phyloP scores from a whole-genome alignment of 78 protist genomes.

The Chrysochromulina tobinii region DNA sequence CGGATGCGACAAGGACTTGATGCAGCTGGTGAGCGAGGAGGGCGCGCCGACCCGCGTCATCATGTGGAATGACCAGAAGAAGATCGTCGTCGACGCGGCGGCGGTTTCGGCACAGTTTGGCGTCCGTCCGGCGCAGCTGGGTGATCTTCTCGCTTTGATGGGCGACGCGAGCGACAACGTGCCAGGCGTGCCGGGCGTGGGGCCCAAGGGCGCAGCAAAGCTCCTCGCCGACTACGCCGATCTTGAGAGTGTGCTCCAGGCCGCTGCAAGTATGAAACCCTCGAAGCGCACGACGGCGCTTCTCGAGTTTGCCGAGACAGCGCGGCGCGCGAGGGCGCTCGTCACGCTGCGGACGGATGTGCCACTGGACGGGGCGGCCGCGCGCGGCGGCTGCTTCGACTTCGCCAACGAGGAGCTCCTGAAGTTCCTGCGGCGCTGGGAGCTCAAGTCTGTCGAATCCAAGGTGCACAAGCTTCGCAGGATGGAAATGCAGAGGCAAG shows the following conservation, averaged over 20 bases:
- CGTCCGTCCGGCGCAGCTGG: neutral
- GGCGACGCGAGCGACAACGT: slow-evolving; percentile 5
- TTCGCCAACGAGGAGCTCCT: no score
- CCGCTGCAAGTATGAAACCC: neutral
- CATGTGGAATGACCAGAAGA: neutral
- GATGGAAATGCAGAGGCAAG: no score
- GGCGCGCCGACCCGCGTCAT: neutral
- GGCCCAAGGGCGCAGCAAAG: neutral
- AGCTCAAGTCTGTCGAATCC: no score
- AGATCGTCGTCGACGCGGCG: neutral
- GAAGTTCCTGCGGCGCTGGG: no score
- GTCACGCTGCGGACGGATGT: no score
- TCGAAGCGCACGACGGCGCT: neutral
- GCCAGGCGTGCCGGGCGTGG: neutral
- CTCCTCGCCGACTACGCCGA: neutral
- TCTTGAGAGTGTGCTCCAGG: neutral
- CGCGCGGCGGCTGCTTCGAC: no score
- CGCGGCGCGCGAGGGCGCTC: neutral
- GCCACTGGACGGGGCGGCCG: no score
- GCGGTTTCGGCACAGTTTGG: neutral
- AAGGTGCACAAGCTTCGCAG: no score
- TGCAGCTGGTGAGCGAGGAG: neutral
- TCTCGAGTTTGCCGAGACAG: neutral
- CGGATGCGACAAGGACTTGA: neutral
- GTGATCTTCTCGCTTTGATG: neutral